Conservation (phyloP, 306 rosid species). For the Begonia loranthoides region DNA sequence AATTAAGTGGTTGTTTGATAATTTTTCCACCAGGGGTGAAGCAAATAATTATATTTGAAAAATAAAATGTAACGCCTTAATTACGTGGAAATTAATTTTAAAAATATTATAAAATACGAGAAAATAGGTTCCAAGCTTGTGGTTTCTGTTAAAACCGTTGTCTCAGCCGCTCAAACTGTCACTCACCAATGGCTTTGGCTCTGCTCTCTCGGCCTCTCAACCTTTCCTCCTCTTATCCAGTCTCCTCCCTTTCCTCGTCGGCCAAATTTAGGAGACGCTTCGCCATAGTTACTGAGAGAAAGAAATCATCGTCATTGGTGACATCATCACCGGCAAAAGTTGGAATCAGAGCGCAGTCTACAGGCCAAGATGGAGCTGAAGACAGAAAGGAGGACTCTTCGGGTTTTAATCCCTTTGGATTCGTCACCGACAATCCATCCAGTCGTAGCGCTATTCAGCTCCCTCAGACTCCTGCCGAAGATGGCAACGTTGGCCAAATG, state of each 20-base stretch:
- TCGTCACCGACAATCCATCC: slow-evolving; percentile 86
- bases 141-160: slow-evolving; percentile 13
- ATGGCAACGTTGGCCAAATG: slow-evolving; percentile 96
- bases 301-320: slow-evolving; percentile 2
- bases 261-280: slow-evolving; percentile 1
- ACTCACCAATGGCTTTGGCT: slow-evolving; percentile 19
- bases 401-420: slow-evolving; percentile 83
- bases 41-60: too few species aligned
- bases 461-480: slow-evolving; percentile 73
- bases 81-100: too few species aligned
- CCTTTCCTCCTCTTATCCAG: slow-evolving; percentile 15
- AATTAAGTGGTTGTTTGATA: too few species aligned
- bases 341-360: slow-evolving; percentile 35
- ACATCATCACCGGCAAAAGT: slow-evolving; percentile 1
- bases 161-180: slow-evolving; percentile 1
- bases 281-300: slow-evolving; percentile 4
- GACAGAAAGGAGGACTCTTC: slow-evolving; percentile 26
- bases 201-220: slow-evolving; percentile 39
- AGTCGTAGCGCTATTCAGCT: slow-evolving; percentile 87
- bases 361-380: slow-evolving; percentile 24
- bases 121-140: background rate
- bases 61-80: too few species aligned
- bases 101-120: too few species aligned
- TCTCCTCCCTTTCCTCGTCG: slow-evolving; percentile 10
- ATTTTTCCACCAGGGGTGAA: too few species aligned